Evolutionary conservation across 1,139 yeast species (phyloP).

Genomic region (Taphrina communis): DNA sequence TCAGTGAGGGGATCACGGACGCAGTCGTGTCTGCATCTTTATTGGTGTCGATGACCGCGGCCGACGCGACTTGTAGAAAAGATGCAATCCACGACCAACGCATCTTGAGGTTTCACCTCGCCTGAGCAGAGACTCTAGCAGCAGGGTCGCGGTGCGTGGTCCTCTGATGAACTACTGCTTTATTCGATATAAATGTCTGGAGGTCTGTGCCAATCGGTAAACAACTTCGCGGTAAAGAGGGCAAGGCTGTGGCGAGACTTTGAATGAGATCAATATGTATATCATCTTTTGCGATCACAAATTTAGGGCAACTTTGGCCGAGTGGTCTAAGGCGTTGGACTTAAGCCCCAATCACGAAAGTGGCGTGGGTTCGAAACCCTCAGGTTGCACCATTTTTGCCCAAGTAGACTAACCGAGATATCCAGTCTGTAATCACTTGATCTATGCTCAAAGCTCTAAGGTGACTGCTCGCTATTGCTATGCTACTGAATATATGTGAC

Average conservation of each 20-base stretch:
- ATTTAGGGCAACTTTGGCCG: constrained; percentile 20
- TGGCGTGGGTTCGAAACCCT: constrained; percentile 24
- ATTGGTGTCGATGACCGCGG: background rate
- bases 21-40: background rate
- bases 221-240: no score
- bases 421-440: no score
- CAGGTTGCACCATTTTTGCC: constrained; percentile 12
- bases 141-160: background rate
- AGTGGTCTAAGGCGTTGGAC: constrained; percentile 24
- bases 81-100: background rate
- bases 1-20: constrained; percentile 23
- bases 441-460: background rate
- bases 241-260: no score
- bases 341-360: constrained; percentile 23
- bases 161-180: background rate
- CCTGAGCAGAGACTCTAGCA: background rate
- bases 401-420: no score
- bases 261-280: background rate
- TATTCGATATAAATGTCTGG: no score
- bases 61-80: background rate
- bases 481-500: background rate
- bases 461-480: constrained; percentile 2
- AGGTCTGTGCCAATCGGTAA: no score
- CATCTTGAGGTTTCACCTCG: background rate
- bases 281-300: background rate